Evolutionary conservation across 2,329 filamentous ascomycete species (phyloP).

Genomic region (Sporothrix pseudoabietina): DNA sequence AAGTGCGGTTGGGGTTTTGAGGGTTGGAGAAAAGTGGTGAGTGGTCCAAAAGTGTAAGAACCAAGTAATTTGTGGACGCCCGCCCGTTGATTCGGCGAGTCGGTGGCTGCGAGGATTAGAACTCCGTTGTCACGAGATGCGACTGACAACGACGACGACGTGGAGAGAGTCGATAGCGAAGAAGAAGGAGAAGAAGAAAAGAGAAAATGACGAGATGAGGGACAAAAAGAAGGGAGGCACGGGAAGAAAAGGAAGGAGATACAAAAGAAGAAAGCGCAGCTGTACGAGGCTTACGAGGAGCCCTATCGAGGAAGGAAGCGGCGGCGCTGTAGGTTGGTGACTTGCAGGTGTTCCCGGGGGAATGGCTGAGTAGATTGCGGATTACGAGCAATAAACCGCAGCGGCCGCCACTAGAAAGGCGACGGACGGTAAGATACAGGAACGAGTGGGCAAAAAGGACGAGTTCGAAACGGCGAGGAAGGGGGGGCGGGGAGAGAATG

Average conservation of each 20-base stretch:
- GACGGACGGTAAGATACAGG: neutral
- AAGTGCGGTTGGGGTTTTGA: constrained; percentile 14
- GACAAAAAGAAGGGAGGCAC: neutral
- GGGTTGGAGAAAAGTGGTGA: constrained; percentile 14
- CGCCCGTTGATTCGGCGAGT: neutral
- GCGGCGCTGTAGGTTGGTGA: constrained; percentile 10
- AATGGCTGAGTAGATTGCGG: constrained; percentile 24
- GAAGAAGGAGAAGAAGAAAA: neutral
- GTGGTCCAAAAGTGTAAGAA: constrained; percentile 1
- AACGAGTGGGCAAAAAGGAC: neutral
- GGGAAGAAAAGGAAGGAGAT: constrained; percentile 10
- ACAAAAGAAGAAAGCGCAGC: neutral
- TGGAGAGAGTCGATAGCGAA: neutral
- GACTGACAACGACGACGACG: neutral
- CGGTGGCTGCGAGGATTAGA: neutral
- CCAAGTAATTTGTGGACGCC: neutral
- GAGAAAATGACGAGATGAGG: neutral
- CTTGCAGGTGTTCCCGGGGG: constrained; percentile 28
- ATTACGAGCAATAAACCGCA: neutral
- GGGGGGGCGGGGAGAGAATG: constrained; percentile 19
- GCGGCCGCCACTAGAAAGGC: constrained; percentile 7
- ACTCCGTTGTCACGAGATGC: neutral
- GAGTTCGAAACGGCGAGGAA: constrained; percentile 12
- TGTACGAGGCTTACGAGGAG: constrained; percentile 25
- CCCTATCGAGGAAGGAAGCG: neutral